phyloP scores from a whole-genome alignment of 73 alveolate species.

The Loxodes magnus region DNA sequence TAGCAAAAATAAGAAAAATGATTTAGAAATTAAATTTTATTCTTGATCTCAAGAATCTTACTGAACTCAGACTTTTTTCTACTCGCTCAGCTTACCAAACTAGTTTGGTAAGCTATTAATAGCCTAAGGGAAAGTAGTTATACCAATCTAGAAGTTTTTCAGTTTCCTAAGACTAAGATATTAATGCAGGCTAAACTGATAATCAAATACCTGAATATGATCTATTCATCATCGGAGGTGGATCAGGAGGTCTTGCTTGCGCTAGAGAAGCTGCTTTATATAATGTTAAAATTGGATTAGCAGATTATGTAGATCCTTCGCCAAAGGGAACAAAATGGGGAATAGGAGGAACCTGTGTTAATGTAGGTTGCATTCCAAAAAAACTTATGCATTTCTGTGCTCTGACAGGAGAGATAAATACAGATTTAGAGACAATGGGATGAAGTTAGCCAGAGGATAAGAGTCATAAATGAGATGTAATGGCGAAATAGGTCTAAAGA shows the following conservation, averaged over 20 bases:
- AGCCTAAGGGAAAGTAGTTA: no score
- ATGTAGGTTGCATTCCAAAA: conserved; percentile 99
- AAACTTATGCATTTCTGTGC: conserved; percentile 98
- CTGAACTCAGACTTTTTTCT: no score
- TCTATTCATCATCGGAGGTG: conserved; percentile 95
- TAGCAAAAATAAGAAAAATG: no score
- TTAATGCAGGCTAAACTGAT: no score
- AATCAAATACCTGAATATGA: no score
- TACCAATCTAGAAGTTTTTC: no score
- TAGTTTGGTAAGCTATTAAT: no score
- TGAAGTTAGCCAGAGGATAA: conserved; percentile 17
- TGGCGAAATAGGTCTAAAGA: conserved; percentile 73
- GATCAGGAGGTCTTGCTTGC: conserved; percentile 98
- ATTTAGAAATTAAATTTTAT: no score
- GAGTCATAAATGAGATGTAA: conserved; percentile 51
- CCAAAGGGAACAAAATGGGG: conserved; percentile 98
- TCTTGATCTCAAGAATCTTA: no score
- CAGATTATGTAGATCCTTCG: conserved; percentile 95
- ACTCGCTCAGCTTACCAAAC: no score
- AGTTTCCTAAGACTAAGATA: no score
- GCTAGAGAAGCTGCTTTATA: conserved; percentile 91
- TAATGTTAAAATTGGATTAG: conserved; percentile 88
- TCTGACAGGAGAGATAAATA: conserved; percentile 56
- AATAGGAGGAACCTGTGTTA: conserved; percentile 99
- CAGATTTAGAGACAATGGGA: conserved; percentile 63